A percentile compares a stretch with the other conserved stretches of the same genome.
Conservation (phyloP, 2,329 filamentous ascomycete genomes). For the Achaetomium macrosporum region DNA sequence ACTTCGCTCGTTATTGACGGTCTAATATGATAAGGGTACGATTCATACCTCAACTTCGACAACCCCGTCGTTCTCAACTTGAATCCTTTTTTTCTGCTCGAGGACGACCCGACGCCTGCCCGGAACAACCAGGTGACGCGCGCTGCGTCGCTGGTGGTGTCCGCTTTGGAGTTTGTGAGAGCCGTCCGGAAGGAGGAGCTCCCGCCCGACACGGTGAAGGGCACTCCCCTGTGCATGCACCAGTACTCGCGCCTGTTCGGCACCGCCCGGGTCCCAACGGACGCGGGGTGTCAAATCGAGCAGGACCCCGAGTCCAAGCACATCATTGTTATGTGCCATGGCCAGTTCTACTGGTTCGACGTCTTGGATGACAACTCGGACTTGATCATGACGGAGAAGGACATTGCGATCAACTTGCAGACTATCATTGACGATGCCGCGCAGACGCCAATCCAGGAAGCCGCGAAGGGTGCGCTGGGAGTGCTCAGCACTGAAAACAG, state of each 20-base stretch:
- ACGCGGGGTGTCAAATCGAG: conserved; percentile 91
- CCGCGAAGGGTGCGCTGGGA: conserved; percentile 88
- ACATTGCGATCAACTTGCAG: conserved; percentile 83
- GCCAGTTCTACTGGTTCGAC: conserved; percentile 99
- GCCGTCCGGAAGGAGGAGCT: conserved; percentile 91
- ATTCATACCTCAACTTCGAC: conserved; percentile 96
- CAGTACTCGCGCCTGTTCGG: conserved; percentile 95
- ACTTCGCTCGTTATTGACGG: background rate
- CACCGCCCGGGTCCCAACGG: conserved; percentile 87
- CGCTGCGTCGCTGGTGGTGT: conserved; percentile 85
- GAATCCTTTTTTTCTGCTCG: conserved; percentile 95
- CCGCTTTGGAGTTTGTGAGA: conserved; percentile 83
- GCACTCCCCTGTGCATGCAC: conserved; percentile 91
- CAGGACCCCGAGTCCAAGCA: conserved; percentile 93
- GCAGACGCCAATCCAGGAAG: conserved; percentile 84
- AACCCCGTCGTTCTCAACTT: conserved; percentile 96
- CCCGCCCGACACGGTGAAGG: conserved; percentile 77
- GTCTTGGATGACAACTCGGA: conserved; percentile 92
- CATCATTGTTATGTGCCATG: conserved; percentile 85
- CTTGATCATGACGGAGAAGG: conserved; percentile 94
- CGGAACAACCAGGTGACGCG: conserved; percentile 95
- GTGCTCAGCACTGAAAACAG: conserved; percentile 95
- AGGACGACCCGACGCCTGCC: conserved; percentile 94
- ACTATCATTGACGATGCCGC: conserved; percentile 88
- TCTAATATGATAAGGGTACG: conserved; percentile 65